Evolutionary conservation across 352 stramenopile genomes (phyloP).

Genomic region (Pythium biforme): DNA sequence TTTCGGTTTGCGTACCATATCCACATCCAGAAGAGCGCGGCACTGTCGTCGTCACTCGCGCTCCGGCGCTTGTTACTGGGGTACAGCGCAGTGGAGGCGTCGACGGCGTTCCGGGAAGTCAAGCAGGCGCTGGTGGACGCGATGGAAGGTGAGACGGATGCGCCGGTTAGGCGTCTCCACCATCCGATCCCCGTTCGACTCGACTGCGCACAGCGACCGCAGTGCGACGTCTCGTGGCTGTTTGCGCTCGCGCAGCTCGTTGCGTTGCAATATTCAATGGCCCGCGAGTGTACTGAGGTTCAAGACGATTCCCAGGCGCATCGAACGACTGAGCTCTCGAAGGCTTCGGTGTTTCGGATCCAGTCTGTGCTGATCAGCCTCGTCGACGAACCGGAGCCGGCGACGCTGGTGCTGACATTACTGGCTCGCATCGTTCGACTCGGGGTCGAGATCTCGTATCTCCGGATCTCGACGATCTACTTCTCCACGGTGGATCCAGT

Average conservation of each 20-base stretch:
- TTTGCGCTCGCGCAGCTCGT: not conserved
- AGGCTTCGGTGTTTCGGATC: not conserved
- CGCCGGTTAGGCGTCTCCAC: not conserved
- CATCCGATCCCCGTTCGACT: not conserved
- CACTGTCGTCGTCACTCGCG: not conserved
- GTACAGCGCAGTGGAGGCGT: not conserved
- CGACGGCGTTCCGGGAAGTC: not conserved
- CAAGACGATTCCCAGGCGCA: not conserved
- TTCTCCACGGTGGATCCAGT: not conserved
- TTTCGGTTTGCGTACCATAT: conserved; percentile 7
- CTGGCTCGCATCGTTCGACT: not conserved
- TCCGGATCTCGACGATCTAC: not conserved
- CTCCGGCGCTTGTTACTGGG: not conserved
- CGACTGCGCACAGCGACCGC: not conserved
- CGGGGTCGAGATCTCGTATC: conserved; percentile 6
- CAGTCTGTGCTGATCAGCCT: not conserved
- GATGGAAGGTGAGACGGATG: not conserved
- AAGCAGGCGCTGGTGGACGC: not conserved
- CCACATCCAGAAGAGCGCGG: not conserved
- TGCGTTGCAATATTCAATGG: not conserved
- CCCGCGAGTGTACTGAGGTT: not conserved
- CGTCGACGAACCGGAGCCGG: not conserved
- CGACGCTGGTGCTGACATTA: not conserved
- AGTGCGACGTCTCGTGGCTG: not conserved
- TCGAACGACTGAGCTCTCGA: not conserved